Base-by-base conservation (phyloP, 2,329 filamentous ascomycete species). In the Botryotinia narcissicola region DNA sequence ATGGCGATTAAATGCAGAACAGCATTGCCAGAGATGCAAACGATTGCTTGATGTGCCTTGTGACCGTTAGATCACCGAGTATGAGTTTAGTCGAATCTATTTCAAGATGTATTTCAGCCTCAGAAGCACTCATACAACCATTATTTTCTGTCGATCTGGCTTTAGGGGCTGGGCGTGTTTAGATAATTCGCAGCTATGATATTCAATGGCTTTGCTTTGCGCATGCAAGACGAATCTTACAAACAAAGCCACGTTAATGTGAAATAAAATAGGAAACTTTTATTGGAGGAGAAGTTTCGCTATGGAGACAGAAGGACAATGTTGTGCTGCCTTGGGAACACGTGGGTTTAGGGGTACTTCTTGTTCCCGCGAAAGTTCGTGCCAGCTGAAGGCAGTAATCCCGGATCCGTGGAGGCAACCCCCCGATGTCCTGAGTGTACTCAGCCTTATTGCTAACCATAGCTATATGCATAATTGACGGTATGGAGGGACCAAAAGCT, bases 361-460 rank as follows among this genome's bases (percentile, higher is more conserved):
- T 35, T n/a, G 22, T 66, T 16, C 48, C 29, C n/a, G 18, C 54
- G n/a, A 48, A 57, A 40, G 37, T 42, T 42, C 12, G 29, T 29
- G 37, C 37, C 48, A 57, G 48, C 48, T 69, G 40, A 22, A 61
- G 37, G 32, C 40, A 44, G 40, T 32, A 14, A 54, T 51, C 51
- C 62, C 40, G 29, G 20, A 42, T 40, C n/a, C 42, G 29, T 48
- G 51, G 71, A 67, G 70, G 46, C 40, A 51, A 69, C 22, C 32
- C 68, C 48, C 10, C 42, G 25, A n/a, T 51, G 14, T 35, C 35
- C 35, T 4, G 42, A 68, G 35, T 54, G 35, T n/a, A 42, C 9
- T 57, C 35, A 69, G 48, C 37, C 66, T 69, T n/a, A 18, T 18
- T 69, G 16, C 54, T 59, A 69, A 57, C 18, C 35, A 42, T 69